Percentiles rank a stretch among this genome's conserved stretches.
phyloP scores from a whole-genome alignment of 495 filamentous ascomycete genomes.

The Lineolata rhizophorae region DNA sequence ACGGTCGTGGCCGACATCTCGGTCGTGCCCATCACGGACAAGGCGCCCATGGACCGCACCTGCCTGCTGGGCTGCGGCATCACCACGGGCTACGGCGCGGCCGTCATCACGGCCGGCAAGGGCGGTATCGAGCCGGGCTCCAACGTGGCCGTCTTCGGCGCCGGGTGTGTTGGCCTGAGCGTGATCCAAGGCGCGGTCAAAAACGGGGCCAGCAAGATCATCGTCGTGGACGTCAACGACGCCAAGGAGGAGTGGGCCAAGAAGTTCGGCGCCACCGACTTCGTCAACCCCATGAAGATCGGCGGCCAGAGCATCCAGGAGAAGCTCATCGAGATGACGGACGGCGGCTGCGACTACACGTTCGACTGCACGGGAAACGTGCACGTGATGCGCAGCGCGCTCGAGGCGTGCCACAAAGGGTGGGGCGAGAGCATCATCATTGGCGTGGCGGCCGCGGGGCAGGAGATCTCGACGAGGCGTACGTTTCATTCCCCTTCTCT shows the following conservation, averaged over 20 bases:
- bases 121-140: constrained; percentile 55
- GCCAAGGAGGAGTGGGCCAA: constrained; percentile 74
- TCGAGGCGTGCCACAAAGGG: constrained; percentile 97
- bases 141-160: constrained; percentile 86
- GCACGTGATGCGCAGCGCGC: constrained; percentile 80
- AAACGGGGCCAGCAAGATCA: constrained; percentile 71
- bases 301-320: constrained; percentile 62
- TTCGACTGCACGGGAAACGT: constrained; percentile 99
- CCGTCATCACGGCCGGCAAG: constrained; percentile 63
- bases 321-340: constrained; percentile 91
- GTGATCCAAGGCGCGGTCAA: constrained; percentile 91
- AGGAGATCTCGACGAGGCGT: constrained; percentile 94
- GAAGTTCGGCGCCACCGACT: constrained; percentile 93
- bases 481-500: constrained; percentile 22
- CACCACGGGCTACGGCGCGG: constrained; percentile 94
- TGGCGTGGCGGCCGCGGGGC: constrained; percentile 88
- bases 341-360: constrained; percentile 95
- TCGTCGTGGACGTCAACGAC: constrained; percentile 88
- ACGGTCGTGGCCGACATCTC: constrained; percentile 98
- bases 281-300: constrained; percentile 79
- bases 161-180: constrained; percentile 82
- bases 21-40: constrained; percentile 74
- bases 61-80: constrained; percentile 95
- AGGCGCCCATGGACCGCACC: constrained; percentile 88
- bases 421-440: constrained; percentile 98